phyloP scores from a whole-genome alignment of 2,329 filamentous ascomycete species.

The Colletotrichum simmondsii region DNA sequence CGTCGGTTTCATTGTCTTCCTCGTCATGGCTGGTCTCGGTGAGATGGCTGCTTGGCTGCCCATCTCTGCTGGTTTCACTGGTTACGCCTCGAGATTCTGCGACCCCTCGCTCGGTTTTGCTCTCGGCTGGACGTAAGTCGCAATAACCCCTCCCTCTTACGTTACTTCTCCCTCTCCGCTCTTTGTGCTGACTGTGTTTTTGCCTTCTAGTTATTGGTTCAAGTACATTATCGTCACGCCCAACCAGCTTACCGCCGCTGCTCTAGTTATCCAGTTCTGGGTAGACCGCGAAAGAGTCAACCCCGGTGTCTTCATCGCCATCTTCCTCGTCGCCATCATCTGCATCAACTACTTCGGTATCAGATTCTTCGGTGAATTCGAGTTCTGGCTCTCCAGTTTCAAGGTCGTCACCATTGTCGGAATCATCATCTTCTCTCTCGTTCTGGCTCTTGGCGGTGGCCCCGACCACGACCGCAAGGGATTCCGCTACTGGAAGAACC shows the following conservation, averaged over 20 bases:
- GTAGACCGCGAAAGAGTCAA: slow-evolving; percentile 73
- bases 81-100: slow-evolving; percentile 82
- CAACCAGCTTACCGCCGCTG: slow-evolving; percentile 85
- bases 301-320: slow-evolving; percentile 82
- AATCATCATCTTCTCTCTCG: slow-evolving; percentile 72
- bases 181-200: slow-evolving; percentile 80
- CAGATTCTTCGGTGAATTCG: slow-evolving; percentile 73
- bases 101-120: slow-evolving; percentile 85
- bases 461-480: slow-evolving; percentile 70
- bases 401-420: slow-evolving; percentile 76
- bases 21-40: slow-evolving; percentile 84
- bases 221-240: slow-evolving; percentile 89
- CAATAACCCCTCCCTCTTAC: neutral
- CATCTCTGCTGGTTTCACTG: slow-evolving; percentile 81
- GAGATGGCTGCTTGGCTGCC: slow-evolving; percentile 90
- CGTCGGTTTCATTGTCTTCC: slow-evolving; percentile 78
- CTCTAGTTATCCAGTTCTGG: slow-evolving; percentile 85
- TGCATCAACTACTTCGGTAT: slow-evolving; percentile 78
- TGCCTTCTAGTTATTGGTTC: slow-evolving; percentile 64
- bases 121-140: slow-evolving; percentile 74
- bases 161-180: neutral
- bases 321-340: slow-evolving; percentile 72
- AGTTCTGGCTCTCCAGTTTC: slow-evolving; percentile 72
- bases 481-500: slow-evolving; percentile 74
- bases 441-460: slow-evolving; percentile 74